Percentiles rank a stretch among this genome's conserved stretches.
phyloP scores from a whole-genome alignment of 108 stramenopile species.

The Bacterosira constricta region DNA sequence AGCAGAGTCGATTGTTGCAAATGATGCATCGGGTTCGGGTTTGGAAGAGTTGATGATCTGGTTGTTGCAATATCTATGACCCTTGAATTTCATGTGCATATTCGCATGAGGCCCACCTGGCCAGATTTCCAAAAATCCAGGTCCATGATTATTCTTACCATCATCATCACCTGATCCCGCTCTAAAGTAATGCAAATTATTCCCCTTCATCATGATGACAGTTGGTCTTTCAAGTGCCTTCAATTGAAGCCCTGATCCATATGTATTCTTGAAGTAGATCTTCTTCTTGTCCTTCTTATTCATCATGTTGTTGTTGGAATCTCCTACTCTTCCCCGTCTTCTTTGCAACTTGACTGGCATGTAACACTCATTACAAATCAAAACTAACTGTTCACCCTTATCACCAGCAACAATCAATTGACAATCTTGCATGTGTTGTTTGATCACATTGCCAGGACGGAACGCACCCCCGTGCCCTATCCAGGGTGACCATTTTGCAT shows the following conservation, averaged over 20 bases:
- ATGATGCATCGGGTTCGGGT: conserved; percentile 33
- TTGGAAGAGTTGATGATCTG: conserved; percentile 2
- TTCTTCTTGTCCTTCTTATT: background rate
- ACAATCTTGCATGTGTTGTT: conserved; percentile 45
- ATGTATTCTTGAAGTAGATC: conserved; percentile 26
- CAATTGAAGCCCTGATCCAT: conserved; percentile 38
- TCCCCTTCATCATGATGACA: conserved; percentile 14
- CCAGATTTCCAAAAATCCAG: conserved; percentile 37
- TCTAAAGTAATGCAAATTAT: conserved; percentile 46
- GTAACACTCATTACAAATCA: conserved; percentile 42
- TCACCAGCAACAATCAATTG: conserved; percentile 8
- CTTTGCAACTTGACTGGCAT: conserved; percentile 28
- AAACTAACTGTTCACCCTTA: conserved; percentile 23
- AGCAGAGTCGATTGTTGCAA: conserved; percentile 6
- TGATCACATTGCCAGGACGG: background rate
- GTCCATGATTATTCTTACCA: background rate
- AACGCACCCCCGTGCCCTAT: background rate
- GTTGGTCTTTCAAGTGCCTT: conserved; percentile 15
- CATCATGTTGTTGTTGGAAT: background rate
- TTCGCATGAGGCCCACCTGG: conserved; percentile 38
- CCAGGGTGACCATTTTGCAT: background rate
- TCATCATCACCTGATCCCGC: background rate
- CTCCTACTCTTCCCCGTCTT: background rate
- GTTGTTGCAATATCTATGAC: background rate
- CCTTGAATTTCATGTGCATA: conserved; percentile 2